These are phyloP conservation scores for Globisporangium takayamanum DNA, from an alignment of 352 stramenopile species.

Conservation along the genomic window DNA sequence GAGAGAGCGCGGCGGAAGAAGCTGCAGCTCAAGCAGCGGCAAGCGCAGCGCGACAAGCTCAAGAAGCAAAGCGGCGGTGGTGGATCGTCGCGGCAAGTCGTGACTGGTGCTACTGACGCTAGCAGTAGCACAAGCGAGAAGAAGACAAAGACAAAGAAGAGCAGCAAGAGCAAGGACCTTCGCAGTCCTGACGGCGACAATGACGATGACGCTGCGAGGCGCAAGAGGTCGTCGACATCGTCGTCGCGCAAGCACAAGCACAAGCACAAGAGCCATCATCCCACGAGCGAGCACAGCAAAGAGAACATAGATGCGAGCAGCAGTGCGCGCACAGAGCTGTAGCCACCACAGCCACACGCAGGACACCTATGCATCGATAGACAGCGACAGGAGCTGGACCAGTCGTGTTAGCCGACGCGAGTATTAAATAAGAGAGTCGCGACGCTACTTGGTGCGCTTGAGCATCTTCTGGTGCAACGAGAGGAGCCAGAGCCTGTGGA, in stretches of 20 bases:
- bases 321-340: conserved; percentile 12
- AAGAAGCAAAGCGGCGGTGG: conserved; percentile 65
- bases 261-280: conserved; percentile 3
- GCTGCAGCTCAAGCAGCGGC: conserved; percentile 63
- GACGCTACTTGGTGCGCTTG: conserved; percentile 49
- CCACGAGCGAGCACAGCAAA: conserved; percentile 3
- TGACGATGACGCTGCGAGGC: background rate
- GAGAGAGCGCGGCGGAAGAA: conserved; percentile 69
- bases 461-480: conserved; percentile 71
- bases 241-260: conserved; percentile 13
- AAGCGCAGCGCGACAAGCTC: conserved; percentile 72
- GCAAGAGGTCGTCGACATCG: conserved; percentile 19
- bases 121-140: conserved; percentile 27
- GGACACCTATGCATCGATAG: background rate
- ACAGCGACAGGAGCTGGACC: background rate
- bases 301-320: conserved; percentile 4
- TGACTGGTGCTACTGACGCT: conserved; percentile 7
- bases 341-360: background rate
- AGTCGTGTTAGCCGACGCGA: background rate
- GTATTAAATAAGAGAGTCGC: conserved; percentile 6
- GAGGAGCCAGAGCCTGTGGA: conserved; percentile 72
- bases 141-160: conserved; percentile 26
- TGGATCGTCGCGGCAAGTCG: conserved; percentile 10
- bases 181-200: conserved; percentile 1
- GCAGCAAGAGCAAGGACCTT: background rate